A percentile compares a stretch with the other conserved stretches of the same genome.
phyloP scores from a whole-genome alignment of 768 basidiomycete genomes.

The Pleurotus giganteus region DNA sequence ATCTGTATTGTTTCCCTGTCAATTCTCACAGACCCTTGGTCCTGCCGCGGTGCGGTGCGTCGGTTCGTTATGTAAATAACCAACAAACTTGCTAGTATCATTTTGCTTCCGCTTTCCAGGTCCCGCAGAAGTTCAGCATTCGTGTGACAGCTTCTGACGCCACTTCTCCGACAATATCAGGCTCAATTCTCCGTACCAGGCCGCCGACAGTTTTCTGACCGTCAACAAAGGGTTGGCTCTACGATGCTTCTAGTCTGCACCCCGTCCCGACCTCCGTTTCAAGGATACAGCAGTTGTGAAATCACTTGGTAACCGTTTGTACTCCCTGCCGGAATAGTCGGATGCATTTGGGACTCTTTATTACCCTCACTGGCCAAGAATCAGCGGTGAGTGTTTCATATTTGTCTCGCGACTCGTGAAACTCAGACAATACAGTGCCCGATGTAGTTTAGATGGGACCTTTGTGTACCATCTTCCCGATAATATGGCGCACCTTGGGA shows the following conservation, averaged over 20 bases:
- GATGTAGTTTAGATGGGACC: slow-evolving; percentile 35
- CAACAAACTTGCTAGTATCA: too few relatives aligned
- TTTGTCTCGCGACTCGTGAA: too few relatives aligned
- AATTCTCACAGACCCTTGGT: neutral
- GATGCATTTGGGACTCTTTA: slow-evolving; percentile 39
- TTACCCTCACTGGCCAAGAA: too few relatives aligned
- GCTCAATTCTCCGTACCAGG: slow-evolving; percentile 26
- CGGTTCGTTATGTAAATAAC: neutral
- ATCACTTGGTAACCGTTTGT: too few relatives aligned
- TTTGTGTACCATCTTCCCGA: slow-evolving; percentile 34
- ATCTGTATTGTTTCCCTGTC: neutral
- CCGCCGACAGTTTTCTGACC: slow-evolving; percentile 22
- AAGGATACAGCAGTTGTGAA: neutral
- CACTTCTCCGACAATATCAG: slow-evolving; percentile 20
- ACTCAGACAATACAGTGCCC: too few relatives aligned
- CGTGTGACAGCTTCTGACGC: neutral
- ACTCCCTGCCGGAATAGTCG: too few relatives aligned
- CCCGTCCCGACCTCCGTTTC: neutral
- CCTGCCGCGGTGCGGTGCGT: neutral
- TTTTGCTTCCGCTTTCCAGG: neutral
- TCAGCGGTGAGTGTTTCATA: too few relatives aligned
- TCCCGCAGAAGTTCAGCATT: too few relatives aligned
- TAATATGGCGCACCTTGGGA: slow-evolving; percentile 32
- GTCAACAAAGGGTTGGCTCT: slow-evolving; percentile 28
- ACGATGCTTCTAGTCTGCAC: neutral